Evolutionary conservation across 495 filamentous ascomycete genomes (phyloP), one percentile per base, ranked within the genome.

Genomic region (Penicillium herquei): DNA sequence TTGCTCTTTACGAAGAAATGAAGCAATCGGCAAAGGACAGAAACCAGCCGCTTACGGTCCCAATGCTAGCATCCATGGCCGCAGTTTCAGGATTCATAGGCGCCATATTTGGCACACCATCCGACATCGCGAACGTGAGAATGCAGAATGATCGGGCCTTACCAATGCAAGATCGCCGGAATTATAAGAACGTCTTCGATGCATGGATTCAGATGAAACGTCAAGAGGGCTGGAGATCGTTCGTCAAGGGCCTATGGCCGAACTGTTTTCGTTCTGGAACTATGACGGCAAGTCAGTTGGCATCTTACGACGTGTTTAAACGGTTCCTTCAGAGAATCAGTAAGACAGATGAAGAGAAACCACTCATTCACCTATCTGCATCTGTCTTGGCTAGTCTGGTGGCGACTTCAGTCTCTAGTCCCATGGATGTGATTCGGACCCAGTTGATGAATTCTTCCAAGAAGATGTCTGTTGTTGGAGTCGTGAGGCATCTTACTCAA

Each of bases 131-230:
- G 49, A 96, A 96, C 67, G 90, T 96, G 39, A 87, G 91, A 50
- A 96, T 96, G 91, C 91, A 96, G 71, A 87, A 95, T 75, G 91
- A 96, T 67, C 81, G 85, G 17, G 81, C 91, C 0, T 81, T 93
- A 8, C 84, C 90, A 0, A 56, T 70, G 0, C 74, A 75, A 3
- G 70, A 89, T 48, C 84, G 88, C 3, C 81, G 88, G 11, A 89
- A 92, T 70, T 96, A 96, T 74, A 79, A 80, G 33, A 77, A 96
- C 64, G 90, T 90, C 0, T 64, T 94, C 6, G 87, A 96, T 62
- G 92, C 92, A 3, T 76, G 96, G 53, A 70, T 85, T n/a, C 81
- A 88, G 39, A 92, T 94, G 87, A 76, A 81, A 10, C 78, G 83
- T 16, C 80, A 86, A 51, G 91, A 96, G 70, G 88, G 88, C 18